Base-by-base conservation (phyloP, 2,329 filamentous ascomycete species). In the Periconia macrospinosa region DNA sequence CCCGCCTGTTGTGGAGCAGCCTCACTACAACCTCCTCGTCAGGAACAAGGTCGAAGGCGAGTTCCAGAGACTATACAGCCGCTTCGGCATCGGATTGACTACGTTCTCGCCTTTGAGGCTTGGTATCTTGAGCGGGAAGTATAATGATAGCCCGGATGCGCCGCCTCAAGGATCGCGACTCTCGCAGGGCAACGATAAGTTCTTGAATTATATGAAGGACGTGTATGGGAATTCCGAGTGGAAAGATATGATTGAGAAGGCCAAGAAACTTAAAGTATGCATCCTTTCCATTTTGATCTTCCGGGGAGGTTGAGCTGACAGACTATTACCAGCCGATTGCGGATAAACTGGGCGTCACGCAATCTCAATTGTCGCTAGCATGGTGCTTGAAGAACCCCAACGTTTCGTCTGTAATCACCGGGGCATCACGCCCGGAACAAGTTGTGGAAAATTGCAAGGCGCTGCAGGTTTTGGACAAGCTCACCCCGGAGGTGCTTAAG, bases 91-190 rank as follows among this genome's bases (percentile, higher is more conserved):
- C 59, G 83, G 83, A 49, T 79, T 83, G 48, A 81, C 79, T 19
- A 80, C 78, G 61, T 85, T 80, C 75, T 80, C 76, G 27, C 82
- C 83, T 13, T 76, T 86, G 14, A 81, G 81, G 49, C 81, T 77
- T 45, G 83, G 83, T 49, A 69, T 86, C 30, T 70, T 86, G 50
- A 85, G 80, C 13, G 83, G 83, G 59, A 86, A 86, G 75, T 86
- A 86, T 77, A 85, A 85, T 68, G 77, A 85, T 59, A 60, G 59
- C 45, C 65, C 61, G 1, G 65, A 86, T 60, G 81, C 80, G 49
- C 81, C 85, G 49, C 82, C 83, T 15, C 76, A 80, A 58, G 82
- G 80, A 57, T 85, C 81, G 23, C 77, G 86, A 43, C 79, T 87
- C 52, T 81, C 82, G 2, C 79, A 82, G 62, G 81, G 80, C 41